A percentile compares a stretch with the other conserved stretches of the same genome.
phyloP scores from a whole-genome alignment of 2,329 filamentous ascomycete species.

The Knufia petricola region DNA sequence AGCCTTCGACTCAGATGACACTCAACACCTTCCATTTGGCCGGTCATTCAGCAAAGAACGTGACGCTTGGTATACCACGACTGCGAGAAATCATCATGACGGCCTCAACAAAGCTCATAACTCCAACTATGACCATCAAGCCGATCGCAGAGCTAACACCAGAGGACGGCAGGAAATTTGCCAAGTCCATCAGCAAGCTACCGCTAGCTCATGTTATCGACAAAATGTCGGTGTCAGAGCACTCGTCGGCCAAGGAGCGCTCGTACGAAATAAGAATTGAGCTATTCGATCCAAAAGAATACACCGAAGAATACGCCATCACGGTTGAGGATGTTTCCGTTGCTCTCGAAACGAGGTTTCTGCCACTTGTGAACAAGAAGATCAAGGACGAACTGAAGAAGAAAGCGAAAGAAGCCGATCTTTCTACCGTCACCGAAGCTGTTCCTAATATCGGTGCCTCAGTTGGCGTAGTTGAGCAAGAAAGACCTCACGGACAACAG shows the following conservation, averaged over 20 bases:
- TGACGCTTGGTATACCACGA: slow-evolving; percentile 72
- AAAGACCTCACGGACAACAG: slow-evolving; percentile 35
- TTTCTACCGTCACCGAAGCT: slow-evolving; percentile 52
- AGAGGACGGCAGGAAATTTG: slow-evolving; percentile 65
- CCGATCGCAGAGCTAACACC: slow-evolving; percentile 62
- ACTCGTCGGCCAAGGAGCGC: slow-evolving; percentile 67
- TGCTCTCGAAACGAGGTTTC: slow-evolving; percentile 70
- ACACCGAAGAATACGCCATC: slow-evolving; percentile 77
- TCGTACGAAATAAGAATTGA: slow-evolving; percentile 72
- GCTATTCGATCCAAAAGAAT: slow-evolving; percentile 78
- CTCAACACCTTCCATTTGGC: slow-evolving; percentile 99
- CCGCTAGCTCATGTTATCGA: slow-evolving; percentile 78
- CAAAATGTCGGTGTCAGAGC: slow-evolving; percentile 69
- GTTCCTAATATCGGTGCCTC: slow-evolving; percentile 66
- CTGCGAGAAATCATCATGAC: slow-evolving; percentile 98
- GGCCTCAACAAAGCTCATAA: slow-evolving; percentile 78
- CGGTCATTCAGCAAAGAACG: slow-evolving; percentile 96
- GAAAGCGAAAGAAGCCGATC: slow-evolving; percentile 52
- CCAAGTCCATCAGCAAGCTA: slow-evolving; percentile 82
- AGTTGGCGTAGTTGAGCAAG: slow-evolving; percentile 47
- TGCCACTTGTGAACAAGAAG: slow-evolving; percentile 60
- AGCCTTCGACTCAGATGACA: slow-evolving; percentile 98
- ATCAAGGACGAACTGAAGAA: slow-evolving; percentile 71
- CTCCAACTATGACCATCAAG: slow-evolving; percentile 78
- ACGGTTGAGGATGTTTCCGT: slow-evolving; percentile 63